A percentile compares a stretch with the other conserved stretches of the same genome.
phyloP scores from a whole-genome alignment of 2,329 filamentous ascomycete genomes.

The Cladobotryum mycophilum region DNA sequence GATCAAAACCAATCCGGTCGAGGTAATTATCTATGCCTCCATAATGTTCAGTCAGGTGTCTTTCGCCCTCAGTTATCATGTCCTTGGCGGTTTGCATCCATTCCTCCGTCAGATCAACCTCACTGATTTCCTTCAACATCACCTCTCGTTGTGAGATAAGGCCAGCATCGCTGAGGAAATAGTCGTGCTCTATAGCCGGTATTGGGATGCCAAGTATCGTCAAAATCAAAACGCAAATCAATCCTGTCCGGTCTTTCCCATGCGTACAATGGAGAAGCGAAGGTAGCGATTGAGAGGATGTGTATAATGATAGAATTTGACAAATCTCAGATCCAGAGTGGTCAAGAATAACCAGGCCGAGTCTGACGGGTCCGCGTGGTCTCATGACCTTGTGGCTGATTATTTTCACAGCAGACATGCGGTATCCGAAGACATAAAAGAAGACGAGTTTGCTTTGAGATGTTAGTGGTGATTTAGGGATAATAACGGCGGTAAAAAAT shows the following conservation, averaged over 20 bases:
- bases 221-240: constrained; percentile 62
- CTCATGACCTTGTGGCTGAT: constrained; percentile 66
- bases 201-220: constrained; percentile 54
- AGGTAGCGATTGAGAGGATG: constrained; percentile 45
- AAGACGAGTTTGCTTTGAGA: constrained; percentile 41
- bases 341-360: constrained; percentile 64
- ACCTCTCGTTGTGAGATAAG: constrained; percentile 56
- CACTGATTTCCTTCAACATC: constrained; percentile 60
- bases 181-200: constrained; percentile 63
- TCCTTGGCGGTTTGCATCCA: constrained; percentile 62
- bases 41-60: constrained; percentile 54
- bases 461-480: not conserved
- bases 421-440: constrained; percentile 60
- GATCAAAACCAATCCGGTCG: constrained; percentile 51
- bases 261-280: constrained; percentile 78
- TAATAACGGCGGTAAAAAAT: not conserved
- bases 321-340: constrained; percentile 58
- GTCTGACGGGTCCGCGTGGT: constrained; percentile 62
- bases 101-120: constrained; percentile 65
- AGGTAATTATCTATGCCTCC: constrained; percentile 64
- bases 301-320: constrained; percentile 25
- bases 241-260: constrained; percentile 73
- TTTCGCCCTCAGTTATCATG: constrained; percentile 54
- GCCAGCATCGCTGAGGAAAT: constrained; percentile 56
- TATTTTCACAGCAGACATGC: constrained; percentile 62